A percentile compares a stretch with the other conserved stretches of the same genome.
phyloP scores from a whole-genome alignment of 495 filamentous ascomycete genomes.

The Parachaetomium inaequale region DNA sequence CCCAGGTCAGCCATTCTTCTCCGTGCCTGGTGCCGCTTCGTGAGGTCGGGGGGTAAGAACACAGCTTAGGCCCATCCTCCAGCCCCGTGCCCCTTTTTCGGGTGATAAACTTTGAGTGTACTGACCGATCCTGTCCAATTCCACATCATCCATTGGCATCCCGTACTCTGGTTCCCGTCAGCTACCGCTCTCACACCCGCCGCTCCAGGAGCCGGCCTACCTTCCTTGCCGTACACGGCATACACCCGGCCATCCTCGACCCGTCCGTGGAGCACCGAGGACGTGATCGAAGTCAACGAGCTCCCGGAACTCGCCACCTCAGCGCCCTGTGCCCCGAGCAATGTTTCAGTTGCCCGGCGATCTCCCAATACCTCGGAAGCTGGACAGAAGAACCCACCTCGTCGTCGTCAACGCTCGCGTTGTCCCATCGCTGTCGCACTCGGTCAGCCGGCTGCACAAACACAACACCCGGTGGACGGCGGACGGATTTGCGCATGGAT shows the following conservation, averaged over 20 bases:
- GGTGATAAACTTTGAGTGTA: background rate
- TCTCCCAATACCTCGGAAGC: background rate
- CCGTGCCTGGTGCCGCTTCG: background rate
- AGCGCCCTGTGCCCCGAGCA: background rate
- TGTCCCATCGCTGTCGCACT: constrained; percentile 6
- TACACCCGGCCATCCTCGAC: constrained; percentile 26
- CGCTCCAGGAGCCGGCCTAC: constrained; percentile 1
- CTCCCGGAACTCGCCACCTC: constrained; percentile 12
- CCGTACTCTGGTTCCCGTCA: constrained; percentile 20
- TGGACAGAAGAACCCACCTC: constrained; percentile 1
- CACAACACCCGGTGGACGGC: too few species aligned
- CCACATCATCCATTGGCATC: constrained; percentile 25
- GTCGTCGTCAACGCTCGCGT: background rate
- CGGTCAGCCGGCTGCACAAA: background rate
- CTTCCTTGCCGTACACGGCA: constrained; percentile 26
- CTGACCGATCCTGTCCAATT: constrained; percentile 24
- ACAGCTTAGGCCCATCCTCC: background rate
- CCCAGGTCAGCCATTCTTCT: background rate
- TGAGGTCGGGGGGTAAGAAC: background rate
- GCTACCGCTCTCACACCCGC: background rate
- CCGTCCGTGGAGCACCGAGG: constrained; percentile 21
- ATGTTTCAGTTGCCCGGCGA: background rate
- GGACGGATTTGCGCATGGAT: background rate
- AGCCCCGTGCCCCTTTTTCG: background rate
- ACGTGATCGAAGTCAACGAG: constrained; percentile 22